These are phyloP conservation scores for Agaricus blazei DNA, from an alignment of 768 basidiomycete genomes.

Conservation along the genomic window DNA sequence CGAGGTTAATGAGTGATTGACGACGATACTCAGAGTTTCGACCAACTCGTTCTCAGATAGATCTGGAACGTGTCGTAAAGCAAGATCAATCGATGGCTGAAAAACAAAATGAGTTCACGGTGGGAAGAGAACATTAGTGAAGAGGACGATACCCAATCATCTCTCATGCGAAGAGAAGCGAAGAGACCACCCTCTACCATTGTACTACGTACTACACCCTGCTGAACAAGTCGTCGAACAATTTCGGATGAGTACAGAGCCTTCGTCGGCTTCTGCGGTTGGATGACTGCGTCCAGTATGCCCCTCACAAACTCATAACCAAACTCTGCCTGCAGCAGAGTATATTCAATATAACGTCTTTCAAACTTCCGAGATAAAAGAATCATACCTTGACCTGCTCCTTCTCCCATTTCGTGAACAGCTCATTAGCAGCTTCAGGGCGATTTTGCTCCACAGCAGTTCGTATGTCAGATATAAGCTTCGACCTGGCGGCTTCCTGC, in stretches of 20 bases:
- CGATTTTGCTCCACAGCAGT: conserved; percentile 36
- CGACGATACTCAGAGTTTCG: conserved; percentile 40
- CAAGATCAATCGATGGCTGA: conserved; percentile 42
- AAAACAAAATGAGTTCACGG: neutral
- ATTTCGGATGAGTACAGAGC: conserved; percentile 52
- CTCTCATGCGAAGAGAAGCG: conserved; percentile 40
- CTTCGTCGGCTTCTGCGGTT: conserved; percentile 19
- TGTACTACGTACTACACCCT: conserved; percentile 46
- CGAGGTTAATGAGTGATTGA: conserved; percentile 22
- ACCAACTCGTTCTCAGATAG: conserved; percentile 63
- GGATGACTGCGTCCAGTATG: conserved; percentile 45
- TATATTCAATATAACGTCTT: neutral
- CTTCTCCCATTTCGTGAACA: conserved; percentile 60
- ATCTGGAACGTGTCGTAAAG: conserved; percentile 54
- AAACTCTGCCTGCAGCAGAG: conserved; percentile 8
- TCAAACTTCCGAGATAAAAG: neutral
- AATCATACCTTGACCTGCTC: conserved; percentile 16
- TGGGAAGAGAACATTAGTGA: neutral
- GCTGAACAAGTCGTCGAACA: conserved; percentile 52
- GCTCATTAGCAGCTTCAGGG: conserved; percentile 47
- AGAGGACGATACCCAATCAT: conserved; percentile 61
- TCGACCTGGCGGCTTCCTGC: conserved; percentile 17
- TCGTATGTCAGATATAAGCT: conserved; percentile 33
- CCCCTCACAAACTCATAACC: conserved; percentile 56
- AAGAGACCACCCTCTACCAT: conserved; percentile 64